Base-by-base conservation (phyloP, 495 filamentous ascomycete species). In the Neurospora tetrasperma region DNA sequence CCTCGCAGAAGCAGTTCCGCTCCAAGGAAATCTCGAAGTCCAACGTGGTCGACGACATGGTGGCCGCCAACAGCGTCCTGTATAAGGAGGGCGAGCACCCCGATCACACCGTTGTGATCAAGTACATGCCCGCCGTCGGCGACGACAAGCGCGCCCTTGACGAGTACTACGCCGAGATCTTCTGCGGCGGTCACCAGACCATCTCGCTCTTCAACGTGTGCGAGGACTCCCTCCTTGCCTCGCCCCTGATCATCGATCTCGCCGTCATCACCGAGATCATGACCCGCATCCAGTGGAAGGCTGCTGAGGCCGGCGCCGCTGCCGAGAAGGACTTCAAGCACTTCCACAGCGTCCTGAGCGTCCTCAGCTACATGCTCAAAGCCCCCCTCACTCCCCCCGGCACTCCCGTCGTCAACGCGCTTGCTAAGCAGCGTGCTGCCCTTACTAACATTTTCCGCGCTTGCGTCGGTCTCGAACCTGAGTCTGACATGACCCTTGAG, bases 281-380 rank as follows among this genome's bases (percentile, higher is more conserved):
- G 95, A 98, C 96, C 72, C 94, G 96, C 77, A 93, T 99, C 84
- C 89, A 90, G 83, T 98, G 94, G 94, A 93, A 91, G 84, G 85
- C 90, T 69, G 83, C 88, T 69, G 83, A 81, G 59, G 82, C 76
- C 76, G 85, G 78, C 69, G 77, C 74, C 69, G 84, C 83, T 69
- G 84, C 84, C 69, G 85, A 88, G 76, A 92, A 89, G 76, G 92
- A 93, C 31, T 99, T 90, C 88, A 92, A 92, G 85, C 89, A 90
- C 77, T 99, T 99, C 89, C 96, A 99, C 86, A 94, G 90, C 82
- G 96, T 99, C 40, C 92, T 99, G 44, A 97, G 94, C 86, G 89
- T 99, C 70, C 90, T 99, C 76, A 96, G 93, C 87, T 99, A 97
- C 88, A 99, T 99, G 96, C 90, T 99, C 77, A 99, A 99, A 91